phyloP scores from a whole-genome alignment of 345 rosid genomes.

The Ricinus communis region DNA sequence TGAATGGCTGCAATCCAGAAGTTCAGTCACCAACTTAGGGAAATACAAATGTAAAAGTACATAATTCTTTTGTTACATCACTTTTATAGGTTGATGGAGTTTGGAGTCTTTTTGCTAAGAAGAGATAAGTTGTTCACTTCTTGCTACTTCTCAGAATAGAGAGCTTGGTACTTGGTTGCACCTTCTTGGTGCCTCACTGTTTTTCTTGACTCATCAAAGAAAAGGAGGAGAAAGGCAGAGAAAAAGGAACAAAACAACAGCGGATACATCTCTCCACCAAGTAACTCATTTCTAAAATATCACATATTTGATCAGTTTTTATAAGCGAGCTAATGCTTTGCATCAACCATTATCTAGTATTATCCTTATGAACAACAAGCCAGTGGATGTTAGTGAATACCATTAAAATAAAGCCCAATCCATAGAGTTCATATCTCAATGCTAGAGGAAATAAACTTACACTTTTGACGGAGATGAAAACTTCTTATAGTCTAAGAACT shows the following conservation, averaged over 20 bases:
- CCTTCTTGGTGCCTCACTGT: not conserved
- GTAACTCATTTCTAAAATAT: not conserved
- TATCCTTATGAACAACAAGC: no score
- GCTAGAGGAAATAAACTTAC: constrained; percentile 48
- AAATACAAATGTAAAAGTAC: not conserved
- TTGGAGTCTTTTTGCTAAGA: no score
- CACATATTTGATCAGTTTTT: not conserved
- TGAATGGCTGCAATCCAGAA: constrained; percentile 70
- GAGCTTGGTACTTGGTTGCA: not conserved
- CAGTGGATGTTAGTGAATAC: not conserved
- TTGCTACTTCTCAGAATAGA: no score
- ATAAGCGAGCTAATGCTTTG: no score
- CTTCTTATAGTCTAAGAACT: constrained; percentile 71
- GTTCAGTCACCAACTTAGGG: constrained; percentile 19
- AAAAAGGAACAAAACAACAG: not conserved
- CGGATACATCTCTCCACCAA: not conserved
- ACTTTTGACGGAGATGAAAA: constrained; percentile 56
- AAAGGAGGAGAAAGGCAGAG: not conserved
- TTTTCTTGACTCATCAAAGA: no score
- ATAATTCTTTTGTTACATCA: not conserved
- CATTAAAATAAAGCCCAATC: not conserved
- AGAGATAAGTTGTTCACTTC: no score
- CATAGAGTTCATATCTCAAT: not conserved
- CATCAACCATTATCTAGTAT: no score
- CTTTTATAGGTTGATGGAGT: no score